Percentiles rank a stretch among this genome's conserved stretches.
Conservation (phyloP, 257 asterid genomes). For the Catharanthus roseus region DNA sequence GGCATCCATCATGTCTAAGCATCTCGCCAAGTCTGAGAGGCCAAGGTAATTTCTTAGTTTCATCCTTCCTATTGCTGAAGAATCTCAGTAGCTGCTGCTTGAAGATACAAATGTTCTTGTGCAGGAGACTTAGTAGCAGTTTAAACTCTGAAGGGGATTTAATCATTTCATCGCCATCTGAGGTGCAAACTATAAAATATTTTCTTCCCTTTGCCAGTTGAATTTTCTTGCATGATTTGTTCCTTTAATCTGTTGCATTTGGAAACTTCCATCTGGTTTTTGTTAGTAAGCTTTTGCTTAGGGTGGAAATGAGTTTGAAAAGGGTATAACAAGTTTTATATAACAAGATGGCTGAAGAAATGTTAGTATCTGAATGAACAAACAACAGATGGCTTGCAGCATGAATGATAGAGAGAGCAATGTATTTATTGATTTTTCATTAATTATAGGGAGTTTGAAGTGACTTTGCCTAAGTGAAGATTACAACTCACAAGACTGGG, state of each 20-base stretch:
- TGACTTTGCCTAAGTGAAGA: background rate
- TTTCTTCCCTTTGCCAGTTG: conserved; percentile 12
- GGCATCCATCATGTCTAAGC: conserved; percentile 80
- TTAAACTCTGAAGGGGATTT: conserved; percentile 46
- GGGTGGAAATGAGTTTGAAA: background rate
- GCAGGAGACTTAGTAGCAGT: conserved; percentile 70
- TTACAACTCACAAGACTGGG: background rate
- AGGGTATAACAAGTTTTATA: background rate
- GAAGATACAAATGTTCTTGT: conserved; percentile 1
- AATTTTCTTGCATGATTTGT: background rate
- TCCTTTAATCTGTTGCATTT: too few species aligned
- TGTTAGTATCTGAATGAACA: background rate
- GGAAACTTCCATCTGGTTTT: background rate
- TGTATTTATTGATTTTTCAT: background rate
- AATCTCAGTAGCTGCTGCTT: background rate
- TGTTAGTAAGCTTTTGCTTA: too few species aligned
- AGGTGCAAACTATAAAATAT: conserved; percentile 32
- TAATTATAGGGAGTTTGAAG: conserved; percentile 3
- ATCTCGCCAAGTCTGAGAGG: conserved; percentile 47
- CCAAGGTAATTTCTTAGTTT: conserved; percentile 47
- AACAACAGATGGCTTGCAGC: background rate
- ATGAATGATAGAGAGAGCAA: background rate
- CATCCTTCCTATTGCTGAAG: background rate
- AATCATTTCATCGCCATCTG: conserved; percentile 34
- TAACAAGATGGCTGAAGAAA: background rate